phyloP scores from a whole-genome alignment of 2,329 filamentous ascomycete species.

The Colletotrichum paranaense region DNA sequence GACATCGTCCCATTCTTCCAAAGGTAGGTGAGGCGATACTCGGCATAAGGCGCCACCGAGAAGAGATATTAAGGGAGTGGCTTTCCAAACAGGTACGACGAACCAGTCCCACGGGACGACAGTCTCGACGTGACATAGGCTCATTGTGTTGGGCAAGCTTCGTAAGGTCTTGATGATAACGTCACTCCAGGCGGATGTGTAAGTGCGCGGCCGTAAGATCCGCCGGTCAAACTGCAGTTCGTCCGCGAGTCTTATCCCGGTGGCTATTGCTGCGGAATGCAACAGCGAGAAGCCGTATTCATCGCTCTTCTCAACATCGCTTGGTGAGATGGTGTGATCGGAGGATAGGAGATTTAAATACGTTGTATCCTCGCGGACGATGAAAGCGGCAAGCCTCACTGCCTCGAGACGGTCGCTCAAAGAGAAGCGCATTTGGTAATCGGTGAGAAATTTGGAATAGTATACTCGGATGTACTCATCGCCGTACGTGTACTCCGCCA shows the following conservation, averaged over 20 bases:
- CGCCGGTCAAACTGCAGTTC: no score
- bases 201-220: no score
- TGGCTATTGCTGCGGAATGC: conserved; percentile 39
- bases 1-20: no score
- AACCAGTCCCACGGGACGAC: no score
- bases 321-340: not conserved
- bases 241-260: conserved; percentile 28
- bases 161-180: no score
- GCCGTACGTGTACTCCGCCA: not conserved
- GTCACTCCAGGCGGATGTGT: no score
- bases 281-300: conserved; percentile 37
- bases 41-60: no score
- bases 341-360: not conserved
- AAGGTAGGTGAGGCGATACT: no score
- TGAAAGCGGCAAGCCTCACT: conserved; percentile 38
- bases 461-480: conserved; percentile 34
- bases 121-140: no score
- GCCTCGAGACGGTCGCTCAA: conserved; percentile 38
- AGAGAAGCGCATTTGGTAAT: conserved; percentile 29
- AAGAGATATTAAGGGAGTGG: no score
- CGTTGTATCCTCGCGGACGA: not conserved
- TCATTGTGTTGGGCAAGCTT: no score
- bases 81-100: no score
- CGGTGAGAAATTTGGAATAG: conserved; percentile 35
- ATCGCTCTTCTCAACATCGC: conserved; percentile 31